These are phyloP conservation scores for Brasilioporus rufonigricans DNA, from an alignment of 768 basidiomycete species.

Conservation along the genomic window DNA sequence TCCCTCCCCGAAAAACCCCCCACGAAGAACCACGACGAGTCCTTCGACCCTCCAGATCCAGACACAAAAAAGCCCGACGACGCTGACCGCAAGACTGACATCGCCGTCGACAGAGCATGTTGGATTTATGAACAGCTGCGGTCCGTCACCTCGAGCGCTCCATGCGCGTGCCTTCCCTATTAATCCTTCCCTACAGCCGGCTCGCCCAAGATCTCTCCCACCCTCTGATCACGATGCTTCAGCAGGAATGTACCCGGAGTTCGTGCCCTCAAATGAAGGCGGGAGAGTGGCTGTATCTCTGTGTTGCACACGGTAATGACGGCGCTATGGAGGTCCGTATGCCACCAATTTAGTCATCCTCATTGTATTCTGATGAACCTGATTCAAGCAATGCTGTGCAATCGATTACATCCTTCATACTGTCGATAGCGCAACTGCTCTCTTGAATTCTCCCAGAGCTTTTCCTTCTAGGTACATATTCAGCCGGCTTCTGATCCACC, in stretches of 20 bases:
- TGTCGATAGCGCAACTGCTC: slow-evolving; percentile 87
- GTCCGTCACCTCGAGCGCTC: slow-evolving; percentile 28
- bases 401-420: slow-evolving; percentile 96
- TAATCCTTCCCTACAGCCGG: slow-evolving; percentile 47
- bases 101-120: slow-evolving; percentile 74
- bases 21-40: slow-evolving; percentile 26
- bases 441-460: slow-evolving; percentile 85
- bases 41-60: slow-evolving; percentile 28
- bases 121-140: slow-evolving; percentile 78
- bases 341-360: background rate
- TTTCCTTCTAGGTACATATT: slow-evolving; percentile 82
- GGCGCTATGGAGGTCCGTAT: slow-evolving; percentile 75
- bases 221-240: slow-evolving; percentile 79
- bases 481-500: slow-evolving; percentile 15
- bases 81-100: slow-evolving; percentile 39
- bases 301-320: slow-evolving; percentile 90
- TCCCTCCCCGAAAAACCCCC: slow-evolving; percentile 60
- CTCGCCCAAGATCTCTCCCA: slow-evolving; percentile 86
- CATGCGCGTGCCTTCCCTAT: background rate
- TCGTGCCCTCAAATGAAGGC: slow-evolving; percentile 98
- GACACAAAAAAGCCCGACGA: slow-evolving; percentile 31
- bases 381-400: slow-evolving; percentile 83
- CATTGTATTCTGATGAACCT: slow-evolving; percentile 16
- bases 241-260: slow-evolving; percentile 81
- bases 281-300: slow-evolving; percentile 96